Evolutionary conservation across 2,329 filamentous ascomycete species (phyloP).

Genomic region (Colletotrichum cereale): DNA sequence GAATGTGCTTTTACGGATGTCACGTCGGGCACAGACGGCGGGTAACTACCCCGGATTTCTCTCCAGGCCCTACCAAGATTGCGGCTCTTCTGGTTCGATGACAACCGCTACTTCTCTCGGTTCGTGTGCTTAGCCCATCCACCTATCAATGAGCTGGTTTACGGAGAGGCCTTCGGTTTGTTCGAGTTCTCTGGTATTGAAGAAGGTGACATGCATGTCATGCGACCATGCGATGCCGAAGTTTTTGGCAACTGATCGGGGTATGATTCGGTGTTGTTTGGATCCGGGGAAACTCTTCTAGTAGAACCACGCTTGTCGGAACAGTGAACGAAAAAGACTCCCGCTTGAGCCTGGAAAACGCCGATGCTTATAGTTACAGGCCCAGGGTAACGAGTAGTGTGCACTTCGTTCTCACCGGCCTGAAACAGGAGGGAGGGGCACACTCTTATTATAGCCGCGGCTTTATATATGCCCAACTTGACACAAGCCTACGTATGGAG

Average conservation of each 20-base stretch:
- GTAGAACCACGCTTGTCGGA: not conserved
- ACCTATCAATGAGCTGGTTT: not conserved
- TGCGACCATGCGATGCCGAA: not conserved
- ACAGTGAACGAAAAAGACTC: not conserved
- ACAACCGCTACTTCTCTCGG: not conserved
- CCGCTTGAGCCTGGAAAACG: not conserved
- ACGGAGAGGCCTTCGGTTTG: not conserved
- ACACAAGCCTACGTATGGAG: not conserved
- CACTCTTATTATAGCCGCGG: not conserved
- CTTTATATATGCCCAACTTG: not conserved
- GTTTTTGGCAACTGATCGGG: not conserved
- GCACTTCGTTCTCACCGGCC: not conserved
- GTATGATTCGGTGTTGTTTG: not conserved
- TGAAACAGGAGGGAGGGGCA: conserved; percentile 21
- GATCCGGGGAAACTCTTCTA: not conserved
- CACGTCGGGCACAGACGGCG: not conserved
- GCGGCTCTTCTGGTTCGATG: not conserved
- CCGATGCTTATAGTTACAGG: not conserved
- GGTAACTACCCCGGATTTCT: not conserved
- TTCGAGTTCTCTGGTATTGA: not conserved
- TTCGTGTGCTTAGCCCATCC: not conserved
- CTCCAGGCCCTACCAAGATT: not conserved
- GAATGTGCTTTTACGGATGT: not conserved
- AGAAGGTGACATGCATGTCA: not conserved
- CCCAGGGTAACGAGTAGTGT: not conserved